Percentiles rank a stretch among this genome's conserved stretches.
Evolutionary conservation across 1,284 basidiomycete species (phyloP).

Genomic region (Xanthoconium separans): DNA sequence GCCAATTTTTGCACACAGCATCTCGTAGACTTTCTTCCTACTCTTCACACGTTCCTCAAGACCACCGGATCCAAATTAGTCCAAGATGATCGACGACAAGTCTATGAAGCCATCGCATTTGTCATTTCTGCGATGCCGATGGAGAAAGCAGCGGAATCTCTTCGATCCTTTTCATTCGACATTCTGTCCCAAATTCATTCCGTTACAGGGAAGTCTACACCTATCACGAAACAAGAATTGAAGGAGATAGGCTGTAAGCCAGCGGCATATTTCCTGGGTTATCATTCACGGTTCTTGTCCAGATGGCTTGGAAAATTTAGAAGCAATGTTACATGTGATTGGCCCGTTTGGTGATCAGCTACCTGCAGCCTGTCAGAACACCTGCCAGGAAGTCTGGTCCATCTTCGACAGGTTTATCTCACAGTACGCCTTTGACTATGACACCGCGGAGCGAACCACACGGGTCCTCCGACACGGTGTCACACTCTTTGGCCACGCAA

Average conservation of each 20-base stretch:
- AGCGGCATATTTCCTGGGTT: neutral
- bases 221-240: slow-evolving; percentile 63
- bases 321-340: slow-evolving; percentile 83
- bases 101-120: slow-evolving; percentile 94
- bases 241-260: slow-evolving; percentile 61
- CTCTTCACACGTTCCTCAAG: slow-evolving; percentile 86
- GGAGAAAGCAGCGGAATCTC: slow-evolving; percentile 79
- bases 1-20: slow-evolving; percentile 55
- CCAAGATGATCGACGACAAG: slow-evolving; percentile 87
- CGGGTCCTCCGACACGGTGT: slow-evolving; percentile 86
- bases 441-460: slow-evolving; percentile 83
- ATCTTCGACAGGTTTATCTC: slow-evolving; percentile 82
- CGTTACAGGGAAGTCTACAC: slow-evolving; percentile 46
- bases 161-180: slow-evolving; percentile 82
- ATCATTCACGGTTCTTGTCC: slow-evolving; percentile 2
- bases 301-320: slow-evolving; percentile 88
- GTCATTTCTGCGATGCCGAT: slow-evolving; percentile 93
- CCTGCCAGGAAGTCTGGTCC: slow-evolving; percentile 78
- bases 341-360: slow-evolving; percentile 79
- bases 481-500: slow-evolving; percentile 73
- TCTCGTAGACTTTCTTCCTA: slow-evolving; percentile 88
- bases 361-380: slow-evolving; percentile 77
- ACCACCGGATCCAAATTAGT: slow-evolving; percentile 75
- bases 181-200: slow-evolving; percentile 72
- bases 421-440: slow-evolving; percentile 78